These are phyloP conservation scores for Aspergillus taichungensis DNA, from an alignment of 495 filamentous ascomycete species.

Conservation along the genomic window DNA sequence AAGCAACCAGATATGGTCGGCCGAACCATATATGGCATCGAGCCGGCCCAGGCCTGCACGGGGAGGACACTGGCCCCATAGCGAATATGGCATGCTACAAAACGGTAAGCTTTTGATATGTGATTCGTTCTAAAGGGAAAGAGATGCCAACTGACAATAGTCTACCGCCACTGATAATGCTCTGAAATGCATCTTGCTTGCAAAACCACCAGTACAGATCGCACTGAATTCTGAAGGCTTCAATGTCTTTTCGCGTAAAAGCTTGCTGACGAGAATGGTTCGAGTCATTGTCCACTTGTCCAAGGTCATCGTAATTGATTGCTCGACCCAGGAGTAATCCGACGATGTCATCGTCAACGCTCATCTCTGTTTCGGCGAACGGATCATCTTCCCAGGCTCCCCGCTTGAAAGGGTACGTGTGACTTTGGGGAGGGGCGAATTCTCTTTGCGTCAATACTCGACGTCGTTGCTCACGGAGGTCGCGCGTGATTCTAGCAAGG, in stretches of 20 bases:
- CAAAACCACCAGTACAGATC: conserved; percentile 97
- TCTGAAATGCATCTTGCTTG: conserved; percentile 89
- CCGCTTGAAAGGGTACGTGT: conserved; percentile 8
- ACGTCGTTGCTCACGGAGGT: conserved; percentile 49
- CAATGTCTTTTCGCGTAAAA: conserved; percentile 65
- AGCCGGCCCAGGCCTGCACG: conserved; percentile 68
- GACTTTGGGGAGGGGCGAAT: too few relatives aligned
- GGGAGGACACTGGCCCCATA: conserved; percentile 79
- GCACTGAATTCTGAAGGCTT: conserved; percentile 67
- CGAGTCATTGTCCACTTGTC: conserved; percentile 26
- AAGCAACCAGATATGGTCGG: conserved; percentile 77
- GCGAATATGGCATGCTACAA: conserved; percentile 63
- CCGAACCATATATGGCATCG: conserved; percentile 77
- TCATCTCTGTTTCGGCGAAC: conserved; percentile 34
- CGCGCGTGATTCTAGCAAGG: conserved; percentile 59
- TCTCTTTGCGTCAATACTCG: conserved; percentile 15
- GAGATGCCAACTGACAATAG: conserved; percentile 59
- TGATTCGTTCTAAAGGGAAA: background rate
- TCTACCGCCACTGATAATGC: conserved; percentile 75
- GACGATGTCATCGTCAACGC: conserved; percentile 35
- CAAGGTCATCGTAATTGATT: conserved; percentile 38
- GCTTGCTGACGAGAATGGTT: conserved; percentile 15
- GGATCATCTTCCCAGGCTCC: conserved; percentile 30
- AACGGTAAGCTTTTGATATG: conserved; percentile 8
- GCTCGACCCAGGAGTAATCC: conserved; percentile 35